phyloP scores from a whole-genome alignment of 139 green algal genomes.

The Cymbomonas tetramitiformis region DNA sequence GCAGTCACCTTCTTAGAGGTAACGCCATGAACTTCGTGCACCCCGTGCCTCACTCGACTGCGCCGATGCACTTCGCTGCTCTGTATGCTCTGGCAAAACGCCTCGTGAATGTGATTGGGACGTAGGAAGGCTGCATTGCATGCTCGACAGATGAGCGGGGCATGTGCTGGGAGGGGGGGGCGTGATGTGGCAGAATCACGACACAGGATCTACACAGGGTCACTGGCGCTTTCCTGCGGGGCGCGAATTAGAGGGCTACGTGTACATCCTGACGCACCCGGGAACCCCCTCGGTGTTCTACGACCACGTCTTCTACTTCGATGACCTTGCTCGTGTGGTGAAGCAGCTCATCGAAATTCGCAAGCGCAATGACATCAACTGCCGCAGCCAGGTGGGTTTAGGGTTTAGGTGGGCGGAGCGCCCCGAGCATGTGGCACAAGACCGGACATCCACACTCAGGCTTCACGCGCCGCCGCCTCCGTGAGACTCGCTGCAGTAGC shows the following conservation, averaged over 20 bases:
- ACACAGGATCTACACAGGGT: slow-evolving; percentile 27
- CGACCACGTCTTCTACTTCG: slow-evolving; percentile 42
- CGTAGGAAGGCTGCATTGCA: too few relatives aligned
- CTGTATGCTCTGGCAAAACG: too few relatives aligned
- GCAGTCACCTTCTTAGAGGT: slow-evolving; percentile 37
- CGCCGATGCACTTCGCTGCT: too few relatives aligned
- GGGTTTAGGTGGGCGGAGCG: background rate
- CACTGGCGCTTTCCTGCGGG: slow-evolving; percentile 28
- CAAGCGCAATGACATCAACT: slow-evolving; percentile 27
- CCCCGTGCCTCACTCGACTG: background rate
- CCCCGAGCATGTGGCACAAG: too few relatives aligned
- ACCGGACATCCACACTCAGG: too few relatives aligned
- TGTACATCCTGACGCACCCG: slow-evolving; percentile 42
- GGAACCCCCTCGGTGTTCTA: slow-evolving; percentile 38
- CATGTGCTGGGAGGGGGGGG: too few relatives aligned
- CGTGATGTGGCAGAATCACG: too few relatives aligned
- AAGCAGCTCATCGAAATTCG: slow-evolving; percentile 29
- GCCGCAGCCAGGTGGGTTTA: slow-evolving; percentile 17
- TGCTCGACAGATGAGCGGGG: too few relatives aligned
- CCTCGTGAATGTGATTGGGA: too few relatives aligned
- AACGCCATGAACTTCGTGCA: too few relatives aligned
- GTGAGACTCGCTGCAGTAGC: too few relatives aligned
- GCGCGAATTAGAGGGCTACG: slow-evolving; percentile 28
- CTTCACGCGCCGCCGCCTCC: too few relatives aligned
- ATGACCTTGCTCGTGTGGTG: slow-evolving; percentile 20